Evolutionary conservation across 2,329 filamentous ascomycete genomes (phyloP), one percentile per base, ranked within the genome.

Genomic region (Beauveria sp.): DNA sequence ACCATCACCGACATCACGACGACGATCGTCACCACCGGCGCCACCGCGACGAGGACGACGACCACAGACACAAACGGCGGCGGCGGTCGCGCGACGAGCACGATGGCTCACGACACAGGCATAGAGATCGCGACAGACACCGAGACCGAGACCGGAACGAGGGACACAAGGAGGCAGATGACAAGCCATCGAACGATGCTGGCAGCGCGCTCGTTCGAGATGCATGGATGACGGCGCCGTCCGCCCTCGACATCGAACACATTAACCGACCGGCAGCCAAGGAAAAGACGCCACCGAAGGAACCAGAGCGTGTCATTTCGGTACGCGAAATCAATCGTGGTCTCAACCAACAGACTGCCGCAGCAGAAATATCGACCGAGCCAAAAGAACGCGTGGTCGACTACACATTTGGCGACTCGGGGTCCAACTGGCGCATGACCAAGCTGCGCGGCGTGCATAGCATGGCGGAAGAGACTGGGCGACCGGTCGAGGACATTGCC

Each of bases 351-450:
- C 40, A 52, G 5, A 16, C 50, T 1, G 28, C 61, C 8, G 40
- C 26, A 3, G 22, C 53, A 30, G 52, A 60, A 22, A 20, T 14
- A 3, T 62, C 64, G 0, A 55, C 65, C 0, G 56, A 80, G 1
- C 75, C 84, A 50, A 79, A 85, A 58, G 83, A 89, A 61, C 66
- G 70, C 28, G 68, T 63, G 0, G 84, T 96, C 9, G 79, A 84
- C 62, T 99, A 97, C 70, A 90, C 78, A 0, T 96, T 99, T 73
- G 94, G 96, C 20, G 94, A 99, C 71, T 77, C 84, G 7, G 93
- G 94, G 0, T 93, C 92, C 16, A 85, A 91, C 67, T 99, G 96
- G 94, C 87, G 96, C 55, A 96, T 99, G 92, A 96, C 89, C 6
- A 97, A 92, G 73, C 83, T 99, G 37, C 92, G 89, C 66, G 89